Evolutionary conservation across 441 rosid genomes (phyloP), one percentile per base, ranked within the genome.

Genomic region (Brassica hybrid): DNA sequence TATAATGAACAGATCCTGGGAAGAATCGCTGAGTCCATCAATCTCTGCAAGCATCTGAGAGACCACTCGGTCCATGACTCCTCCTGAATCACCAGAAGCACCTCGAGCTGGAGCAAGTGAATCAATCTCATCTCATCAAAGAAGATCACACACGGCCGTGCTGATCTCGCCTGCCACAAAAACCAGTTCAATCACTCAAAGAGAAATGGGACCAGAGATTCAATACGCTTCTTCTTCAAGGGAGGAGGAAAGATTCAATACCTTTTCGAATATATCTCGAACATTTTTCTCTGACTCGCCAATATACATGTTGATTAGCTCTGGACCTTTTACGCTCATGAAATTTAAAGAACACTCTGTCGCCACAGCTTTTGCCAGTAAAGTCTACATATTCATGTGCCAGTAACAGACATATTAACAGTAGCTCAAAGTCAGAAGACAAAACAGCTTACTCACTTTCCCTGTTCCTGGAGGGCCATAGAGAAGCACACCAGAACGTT

Each of bases 11-110:
- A 95, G 81, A 80, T 95, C 98, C 93, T 91, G 98, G 13, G 89
- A 79, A 69, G 94, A 86, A 84, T 91, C 98, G 77, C 86, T 89
- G 60, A 95, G 87, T 76, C 99, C 97, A 69, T 95, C 99, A 38
- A 95, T 95, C 88, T 95, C 99, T 14, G 99, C 99, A 73, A 95
- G 99, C 97, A 95, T 91, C 94, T 95, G 98, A 78, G 99, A 95
- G 79, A 95, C 99, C 62, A 95, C 99, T 85, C 97, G 85, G 69
- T 95, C 99, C 99, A 93, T 95, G 38, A 95, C 98, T 73, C 98
- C 99, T 57, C 99, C 98, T 13, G 98, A 95, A 85, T 95, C 98
- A 74, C 99, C 98, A 23, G 97, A 86, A 74, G 99, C 97, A 67
- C 99, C 99, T 38, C 98, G 87, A 74, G 99, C 99, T 57, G 98